Base-by-base conservation (phyloP, 2,329 filamentous ascomycete species). In the Penicillium paneum region DNA sequence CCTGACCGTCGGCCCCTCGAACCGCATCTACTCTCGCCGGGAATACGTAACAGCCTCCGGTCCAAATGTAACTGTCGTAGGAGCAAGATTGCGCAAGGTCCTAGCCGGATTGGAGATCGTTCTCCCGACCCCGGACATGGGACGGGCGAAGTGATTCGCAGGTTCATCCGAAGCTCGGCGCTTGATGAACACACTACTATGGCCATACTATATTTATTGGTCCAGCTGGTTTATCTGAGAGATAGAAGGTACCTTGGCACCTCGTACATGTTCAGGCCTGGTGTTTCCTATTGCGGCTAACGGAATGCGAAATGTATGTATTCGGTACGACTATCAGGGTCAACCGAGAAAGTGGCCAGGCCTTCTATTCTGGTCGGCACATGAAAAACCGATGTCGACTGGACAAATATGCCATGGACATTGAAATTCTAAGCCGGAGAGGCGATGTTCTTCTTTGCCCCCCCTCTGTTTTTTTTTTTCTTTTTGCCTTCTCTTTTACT, bases 121-220 rank as follows among this genome's bases (percentile, higher is more conserved):
- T 40, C 35, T 44, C 32, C 45, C 32, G 46, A 36, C 36, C 54
- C 40, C 56, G 50, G 58, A 53, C 47, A 49, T 58, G 52, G 52
- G 26, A 58, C 42, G 55, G 41, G 42, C 28, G 21, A 47, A 32
- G 15, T 58, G 58, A 64, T 61, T 60, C 58, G n/a, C 54, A 13
- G 6, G 47, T 50, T 47, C 49, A 52, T 60, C 61, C 61, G 62
- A 51, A 56, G 28, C 45, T 62, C 61, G 61, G 61, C 55, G 57
- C 49, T 60, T 55, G 49, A 21, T 43, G 34, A 13, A 5, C 5
- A 29, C 12, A 13, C n/a, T 42, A 32, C 17, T 41, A 53, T 53
- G 43, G n/a, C 13, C 13, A 13, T 49, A 21, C 8, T 19, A 28
- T 19, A 15, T 49, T 8, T 17, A n/a, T 19, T 19, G 15, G n/a